phyloP scores from a whole-genome alignment of 805 yeast species.

The Zygoascus tannicola region DNA sequence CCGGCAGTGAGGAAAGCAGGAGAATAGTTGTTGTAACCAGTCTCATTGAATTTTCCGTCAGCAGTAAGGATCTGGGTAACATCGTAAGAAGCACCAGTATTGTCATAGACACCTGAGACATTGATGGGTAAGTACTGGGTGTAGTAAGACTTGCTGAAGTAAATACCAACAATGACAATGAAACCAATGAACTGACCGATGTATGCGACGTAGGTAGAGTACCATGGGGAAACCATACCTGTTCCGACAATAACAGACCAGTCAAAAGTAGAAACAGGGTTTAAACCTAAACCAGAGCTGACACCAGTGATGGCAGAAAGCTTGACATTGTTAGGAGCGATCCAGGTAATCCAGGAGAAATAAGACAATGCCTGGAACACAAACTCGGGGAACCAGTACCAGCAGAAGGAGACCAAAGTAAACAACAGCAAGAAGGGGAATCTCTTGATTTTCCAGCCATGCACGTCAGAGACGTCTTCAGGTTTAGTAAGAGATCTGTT shows the following conservation, averaged over 20 bases:
- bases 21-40: conserved; percentile 45
- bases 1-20: conserved; percentile 61
- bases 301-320: conserved; percentile 58
- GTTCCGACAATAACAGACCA: conserved; percentile 27
- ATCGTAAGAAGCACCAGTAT: conserved; percentile 40
- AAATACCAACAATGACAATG: conserved; percentile 37
- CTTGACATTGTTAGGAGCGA: conserved; percentile 41
- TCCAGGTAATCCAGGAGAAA: conserved; percentile 59
- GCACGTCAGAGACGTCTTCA: conserved; percentile 26
- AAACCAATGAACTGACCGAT: conserved; percentile 11
- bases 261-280: conserved; percentile 36
- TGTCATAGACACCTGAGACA: conserved; percentile 42
- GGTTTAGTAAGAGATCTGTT: conserved; percentile 36
- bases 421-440: conserved; percentile 40
- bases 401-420: conserved; percentile 36
- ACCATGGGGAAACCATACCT: conserved; percentile 14
- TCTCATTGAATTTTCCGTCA: conserved; percentile 19
- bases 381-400: conserved; percentile 63
- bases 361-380: conserved; percentile 51
- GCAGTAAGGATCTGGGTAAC: conserved; percentile 36
- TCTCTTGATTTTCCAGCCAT: conserved; percentile 55
- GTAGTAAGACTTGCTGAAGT: conserved; percentile 48
- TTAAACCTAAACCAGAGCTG: conserved; percentile 29
- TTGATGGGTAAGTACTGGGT: conserved; percentile 52
- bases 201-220: conserved; percentile 9